Base-by-base conservation (phyloP, 177 flowering plant species). In the Telopea speciosissima region DNA sequence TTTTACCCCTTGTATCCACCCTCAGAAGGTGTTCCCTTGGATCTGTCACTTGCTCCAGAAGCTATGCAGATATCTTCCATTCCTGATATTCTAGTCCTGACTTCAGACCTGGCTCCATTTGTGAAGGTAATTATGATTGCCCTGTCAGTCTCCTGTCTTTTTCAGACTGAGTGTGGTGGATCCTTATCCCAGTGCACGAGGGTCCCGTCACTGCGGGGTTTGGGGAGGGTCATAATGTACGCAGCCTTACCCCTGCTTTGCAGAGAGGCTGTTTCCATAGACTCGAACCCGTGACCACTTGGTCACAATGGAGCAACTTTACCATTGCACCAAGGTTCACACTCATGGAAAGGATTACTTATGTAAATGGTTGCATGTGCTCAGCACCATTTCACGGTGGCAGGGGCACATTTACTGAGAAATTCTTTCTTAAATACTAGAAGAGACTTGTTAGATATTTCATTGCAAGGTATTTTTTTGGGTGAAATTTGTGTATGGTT, bases 1-100 rank as follows among this genome's bases (percentile, higher is more conserved):
- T 93, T 91, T 73, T 93, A 96, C 79, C 98, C 99, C 67, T 85
- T 96, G 45, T 93, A 91, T 75, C 99, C 99, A 44, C 95, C 93
- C 14, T 83, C 90, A 24, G 90, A 88, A 78, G 85, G 77, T 22
- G 74, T 90, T 74, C 99, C 99, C 23, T 61, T 93, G 82, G 99
- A 96, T 80, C 81, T 87, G 60, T 90, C 97, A 66, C 85, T 91
- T 69, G 92, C 95, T 66, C 88, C 92, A 11, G 89, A 90, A 75
- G 90, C 97, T 68, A 85, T 96, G 62, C 76, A 81, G 63, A 82
- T 96, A 45, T 59, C 89, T 22, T 76, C 77, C 16, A 67, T 88
- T 70, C 98, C 97, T 56, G 88, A 91, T 67, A 80, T 96, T 75
- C 88, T 96, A 69, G 77, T 93, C 73, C 74, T 96, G 66, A 93